These are phyloP conservation scores for Acanthamoeba triangularis DNA, from an alignment of 208 protist species.

Conservation along the genomic window DNA sequence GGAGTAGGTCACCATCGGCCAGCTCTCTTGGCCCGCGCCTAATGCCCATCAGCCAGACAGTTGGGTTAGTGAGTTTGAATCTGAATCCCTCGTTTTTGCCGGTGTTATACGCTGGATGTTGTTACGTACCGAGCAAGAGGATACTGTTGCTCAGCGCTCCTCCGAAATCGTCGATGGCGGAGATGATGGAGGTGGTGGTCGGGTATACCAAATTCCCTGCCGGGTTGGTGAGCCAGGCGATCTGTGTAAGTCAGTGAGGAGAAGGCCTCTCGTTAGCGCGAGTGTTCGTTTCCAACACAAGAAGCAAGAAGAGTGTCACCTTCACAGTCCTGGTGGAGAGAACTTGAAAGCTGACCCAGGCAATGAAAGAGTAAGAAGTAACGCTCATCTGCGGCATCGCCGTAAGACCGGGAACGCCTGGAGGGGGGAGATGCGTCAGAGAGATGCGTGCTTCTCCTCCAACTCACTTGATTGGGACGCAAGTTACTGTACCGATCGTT, in stretches of 20 bases:
- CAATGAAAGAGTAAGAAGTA: conserved; percentile 20
- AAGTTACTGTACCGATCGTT: background rate
- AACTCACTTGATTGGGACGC: no score
- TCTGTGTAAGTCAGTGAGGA: background rate
- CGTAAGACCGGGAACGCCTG: conserved; percentile 13
- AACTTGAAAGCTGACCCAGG: conserved; percentile 33
- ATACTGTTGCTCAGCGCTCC: background rate
- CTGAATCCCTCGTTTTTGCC: no score
- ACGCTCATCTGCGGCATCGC: conserved; percentile 39
- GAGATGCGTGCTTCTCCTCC: no score
- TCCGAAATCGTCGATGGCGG: conserved; percentile 23
- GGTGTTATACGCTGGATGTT: no score
- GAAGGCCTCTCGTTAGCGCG: background rate
- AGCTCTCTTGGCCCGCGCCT: background rate
- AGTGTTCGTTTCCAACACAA: no score
- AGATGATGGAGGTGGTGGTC: background rate
- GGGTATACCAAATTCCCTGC: conserved; percentile 33
- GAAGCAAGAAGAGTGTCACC: background rate
- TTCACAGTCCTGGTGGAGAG: conserved; percentile 10
- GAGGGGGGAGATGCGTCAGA: background rate
- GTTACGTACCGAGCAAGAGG: conserved; percentile 7
- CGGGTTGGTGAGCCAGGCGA: conserved; percentile 19
- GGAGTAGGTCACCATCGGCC: conserved; percentile 49
- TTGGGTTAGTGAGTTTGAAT: background rate
- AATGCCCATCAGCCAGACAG: background rate